Evolutionary conservation across 805 yeast genomes (phyloP), one percentile per base, ranked within the genome.

Genomic region (Yamadazyma endophytica): DNA sequence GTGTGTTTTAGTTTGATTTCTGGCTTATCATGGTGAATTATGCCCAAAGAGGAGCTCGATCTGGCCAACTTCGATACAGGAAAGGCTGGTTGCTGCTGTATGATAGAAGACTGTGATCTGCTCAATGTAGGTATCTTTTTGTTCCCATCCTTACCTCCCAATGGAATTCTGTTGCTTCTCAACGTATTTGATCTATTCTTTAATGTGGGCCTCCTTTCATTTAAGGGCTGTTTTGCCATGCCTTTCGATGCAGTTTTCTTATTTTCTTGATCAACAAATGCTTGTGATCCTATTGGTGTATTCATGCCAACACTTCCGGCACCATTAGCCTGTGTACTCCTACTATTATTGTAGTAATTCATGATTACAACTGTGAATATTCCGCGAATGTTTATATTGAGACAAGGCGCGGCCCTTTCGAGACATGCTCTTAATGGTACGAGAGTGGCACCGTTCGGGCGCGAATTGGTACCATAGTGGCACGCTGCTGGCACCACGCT

Each of bases 91-190:
- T 19, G 15, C 15, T 28, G 23, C 14, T 17, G 21, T 9, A 15
- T 24, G 6, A 38, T 24, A 9, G 48, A 35, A 6, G 61, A 43
- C 26, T 56, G 53, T 4, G 67, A 57, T 29, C 66, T 49, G 26
- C 43, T 57, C 33, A 64, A 48, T 1, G 49, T 35, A 6, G 58
- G 56, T 17, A 50, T 24, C 13, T 40, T 39, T 22, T 39, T 39
- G 42, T 64, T 64, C 23, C 49, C 58, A 42, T 58, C 60, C 35
- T 64, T 64, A 2, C 70, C 70, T 4, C 68, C 64, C 29, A 64
- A 50, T 3, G 71, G 71, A 6, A 53, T 46, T 32, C 70, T 43
- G 8, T 19, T 19, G 24, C 16, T 32, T 16, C 23, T 24, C 21
- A 19, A 19, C 9, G 21, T 19, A 9, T 19, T 19, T 19, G 21